These are phyloP conservation scores for Phytophthora aleatoria DNA, from an alignment of 352 stramenopile genomes.

Conservation along the genomic window DNA sequence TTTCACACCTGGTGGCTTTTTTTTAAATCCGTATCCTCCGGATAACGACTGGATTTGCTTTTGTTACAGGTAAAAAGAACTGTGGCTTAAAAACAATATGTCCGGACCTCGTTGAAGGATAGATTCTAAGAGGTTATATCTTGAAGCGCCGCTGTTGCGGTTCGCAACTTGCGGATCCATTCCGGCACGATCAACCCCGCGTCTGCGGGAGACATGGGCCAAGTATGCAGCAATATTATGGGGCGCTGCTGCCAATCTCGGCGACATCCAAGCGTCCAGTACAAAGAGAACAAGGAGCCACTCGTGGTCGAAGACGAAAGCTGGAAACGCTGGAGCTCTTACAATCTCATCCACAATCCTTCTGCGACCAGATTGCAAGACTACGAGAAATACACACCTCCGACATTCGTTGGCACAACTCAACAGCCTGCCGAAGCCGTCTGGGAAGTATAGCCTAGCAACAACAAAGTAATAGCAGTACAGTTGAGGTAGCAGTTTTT, in stretches of 20 bases:
- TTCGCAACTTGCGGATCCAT: neutral
- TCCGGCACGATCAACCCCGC: neutral
- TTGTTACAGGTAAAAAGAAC: neutral
- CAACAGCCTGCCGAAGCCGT: conserved; percentile 63
- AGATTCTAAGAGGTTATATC: neutral
- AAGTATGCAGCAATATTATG: conserved; percentile 23
- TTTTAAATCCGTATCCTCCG: neutral
- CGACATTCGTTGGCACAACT: conserved; percentile 49
- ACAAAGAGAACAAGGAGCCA: conserved; percentile 43
- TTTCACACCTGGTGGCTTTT: neutral
- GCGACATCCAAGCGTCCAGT: conserved; percentile 15
- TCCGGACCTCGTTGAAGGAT: neutral
- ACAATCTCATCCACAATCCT: conserved; percentile 70
- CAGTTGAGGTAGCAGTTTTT: neutral
- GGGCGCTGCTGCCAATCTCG: conserved; percentile 25
- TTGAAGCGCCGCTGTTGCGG: conserved; percentile 20
- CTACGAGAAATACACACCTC: conserved; percentile 47
- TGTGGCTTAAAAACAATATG: neutral
- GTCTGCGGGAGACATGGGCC: conserved; percentile 21
- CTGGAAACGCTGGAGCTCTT: conserved; percentile 82
- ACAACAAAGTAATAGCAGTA: neutral
- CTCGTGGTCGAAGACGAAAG: conserved; percentile 84
- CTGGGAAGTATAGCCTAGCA: conserved; percentile 68
- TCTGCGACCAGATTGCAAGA: conserved; percentile 32
- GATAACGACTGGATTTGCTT: neutral